Evolutionary conservation across 352 stramenopile species (phyloP).

Genomic region (Globisporangium iwayamae): DNA sequence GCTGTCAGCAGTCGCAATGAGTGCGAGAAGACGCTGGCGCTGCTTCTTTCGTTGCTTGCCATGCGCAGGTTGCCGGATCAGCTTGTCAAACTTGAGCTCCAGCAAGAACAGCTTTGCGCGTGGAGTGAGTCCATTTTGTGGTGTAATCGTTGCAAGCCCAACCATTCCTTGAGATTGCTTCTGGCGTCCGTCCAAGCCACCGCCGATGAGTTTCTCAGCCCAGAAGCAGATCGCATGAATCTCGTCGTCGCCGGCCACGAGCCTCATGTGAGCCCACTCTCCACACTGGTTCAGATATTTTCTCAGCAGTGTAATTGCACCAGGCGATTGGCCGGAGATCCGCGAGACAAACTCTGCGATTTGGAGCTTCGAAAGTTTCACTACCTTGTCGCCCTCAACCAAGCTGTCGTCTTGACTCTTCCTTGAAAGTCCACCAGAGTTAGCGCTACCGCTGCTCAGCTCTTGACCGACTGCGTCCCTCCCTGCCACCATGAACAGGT

Average conservation of each 20-base stretch:
- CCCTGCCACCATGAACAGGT: conserved; percentile 18
- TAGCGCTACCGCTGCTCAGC: not conserved
- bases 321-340: not conserved
- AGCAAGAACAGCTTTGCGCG: conserved; percentile 49
- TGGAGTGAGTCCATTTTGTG: conserved; percentile 25
- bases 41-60: conserved; percentile 23
- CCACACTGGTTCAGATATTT: conserved; percentile 61
- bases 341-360: conserved; percentile 17
- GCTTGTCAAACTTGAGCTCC: conserved; percentile 51
- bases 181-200: conserved; percentile 23
- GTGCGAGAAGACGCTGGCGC: conserved; percentile 20
- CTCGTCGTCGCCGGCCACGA: conserved; percentile 29
- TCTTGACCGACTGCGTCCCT: conserved; percentile 5
- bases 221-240: conserved; percentile 50
- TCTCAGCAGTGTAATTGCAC: not conserved
- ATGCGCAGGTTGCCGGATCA: conserved; percentile 28
- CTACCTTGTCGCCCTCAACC: not conserved
- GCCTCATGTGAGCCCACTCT: conserved; percentile 38
- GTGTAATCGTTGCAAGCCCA: conserved; percentile 1
- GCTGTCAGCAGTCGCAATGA: conserved; percentile 28
- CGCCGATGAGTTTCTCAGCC: conserved; percentile 49
- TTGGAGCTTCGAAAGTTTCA: conserved; percentile 13
- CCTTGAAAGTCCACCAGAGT: not conserved
- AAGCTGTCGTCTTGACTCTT: not conserved
- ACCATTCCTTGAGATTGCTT: conserved; percentile 11